Percentiles rank a stretch among this genome's conserved stretches.
Evolutionary conservation across 2,329 filamentous ascomycete species (phyloP).

Genomic region (Microdochium paspali): DNA sequence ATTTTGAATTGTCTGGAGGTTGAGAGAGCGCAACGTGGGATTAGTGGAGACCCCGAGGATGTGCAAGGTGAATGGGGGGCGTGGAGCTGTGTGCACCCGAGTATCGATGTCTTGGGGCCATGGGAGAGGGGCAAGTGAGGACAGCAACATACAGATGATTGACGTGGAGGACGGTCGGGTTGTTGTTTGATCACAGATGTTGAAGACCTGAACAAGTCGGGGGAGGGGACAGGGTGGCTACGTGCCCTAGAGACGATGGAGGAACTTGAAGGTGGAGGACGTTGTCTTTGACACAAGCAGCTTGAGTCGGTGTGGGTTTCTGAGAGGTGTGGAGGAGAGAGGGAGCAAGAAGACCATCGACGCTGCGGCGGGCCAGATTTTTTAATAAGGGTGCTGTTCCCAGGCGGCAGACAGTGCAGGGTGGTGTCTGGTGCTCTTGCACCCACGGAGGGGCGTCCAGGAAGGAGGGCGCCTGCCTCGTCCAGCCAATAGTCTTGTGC

Average conservation of each 20-base stretch:
- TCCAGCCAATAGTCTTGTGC: neutral
- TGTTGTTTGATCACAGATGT: slow-evolving; percentile 20
- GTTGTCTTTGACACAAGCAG: slow-evolving; percentile 23
- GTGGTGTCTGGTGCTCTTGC: neutral
- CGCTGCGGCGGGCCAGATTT: slow-evolving; percentile 22
- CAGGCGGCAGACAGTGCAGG: neutral
- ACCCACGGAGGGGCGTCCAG: neutral
- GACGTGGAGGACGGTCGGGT: slow-evolving; percentile 20
- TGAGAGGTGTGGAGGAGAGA: slow-evolving; percentile 25
- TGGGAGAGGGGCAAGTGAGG: neutral
- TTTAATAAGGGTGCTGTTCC: slow-evolving; percentile 14
- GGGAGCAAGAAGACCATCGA: slow-evolving; percentile 14
- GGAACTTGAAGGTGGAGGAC: slow-evolving; percentile 25
- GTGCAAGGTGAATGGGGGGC: neutral
- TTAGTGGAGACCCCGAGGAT: neutral
- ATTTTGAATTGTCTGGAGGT: slow-evolving; percentile 48
- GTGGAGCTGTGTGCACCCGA: neutral
- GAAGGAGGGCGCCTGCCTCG: neutral
- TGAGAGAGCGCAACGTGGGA: neutral
- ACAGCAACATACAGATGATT: slow-evolving; percentile 2
- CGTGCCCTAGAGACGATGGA: slow-evolving; percentile 65
- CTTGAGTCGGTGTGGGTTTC: slow-evolving; percentile 28
- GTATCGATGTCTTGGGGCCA: neutral
- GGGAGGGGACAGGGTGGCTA: slow-evolving; percentile 72
- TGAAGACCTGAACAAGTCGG: slow-evolving; percentile 68